phyloP scores from a whole-genome alignment of 2,329 filamentous ascomycete species.

The Huntiella decipiens region DNA sequence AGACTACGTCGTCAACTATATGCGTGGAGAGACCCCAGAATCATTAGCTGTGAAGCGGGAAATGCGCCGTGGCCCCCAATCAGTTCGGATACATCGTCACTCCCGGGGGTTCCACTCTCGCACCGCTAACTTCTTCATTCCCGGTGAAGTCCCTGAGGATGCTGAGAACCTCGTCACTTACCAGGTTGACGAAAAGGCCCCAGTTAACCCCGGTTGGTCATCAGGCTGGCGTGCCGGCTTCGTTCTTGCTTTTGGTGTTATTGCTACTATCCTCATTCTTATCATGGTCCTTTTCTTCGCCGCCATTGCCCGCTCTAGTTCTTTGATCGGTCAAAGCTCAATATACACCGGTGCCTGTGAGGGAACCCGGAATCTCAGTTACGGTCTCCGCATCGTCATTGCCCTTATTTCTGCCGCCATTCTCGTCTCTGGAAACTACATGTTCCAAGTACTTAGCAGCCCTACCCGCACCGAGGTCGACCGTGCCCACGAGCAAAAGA shows the following conservation, averaged over 20 bases:
- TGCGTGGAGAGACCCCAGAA: constrained; percentile 36
- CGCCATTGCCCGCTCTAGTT: constrained; percentile 20
- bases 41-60: constrained; percentile 27
- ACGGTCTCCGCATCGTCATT: constrained; percentile 25
- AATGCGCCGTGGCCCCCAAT: constrained; percentile 14
- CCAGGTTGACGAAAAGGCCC: constrained; percentile 6
- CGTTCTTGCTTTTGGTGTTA: constrained; percentile 19
- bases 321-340: constrained; percentile 19
- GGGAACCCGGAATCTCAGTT: constrained; percentile 20
- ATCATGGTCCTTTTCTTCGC: constrained; percentile 22
- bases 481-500: constrained; percentile 24
- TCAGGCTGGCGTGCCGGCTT: constrained; percentile 31
- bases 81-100: constrained; percentile 7
- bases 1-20: constrained; percentile 36
- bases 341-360: constrained; percentile 23
- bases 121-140: constrained; percentile 18
- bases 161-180: not conserved
- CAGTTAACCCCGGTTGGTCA: constrained; percentile 14
- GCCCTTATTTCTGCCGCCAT: constrained; percentile 25
- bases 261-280: constrained; percentile 4
- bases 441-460: constrained; percentile 34
- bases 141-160: constrained; percentile 13
- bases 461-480: constrained; percentile 31
- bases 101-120: constrained; percentile 16
- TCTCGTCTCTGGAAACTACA: constrained; percentile 31